These are phyloP conservation scores for Leucogyrophana mollusca DNA, from an alignment of 768 basidiomycete genomes.

Conservation along the genomic window DNA sequence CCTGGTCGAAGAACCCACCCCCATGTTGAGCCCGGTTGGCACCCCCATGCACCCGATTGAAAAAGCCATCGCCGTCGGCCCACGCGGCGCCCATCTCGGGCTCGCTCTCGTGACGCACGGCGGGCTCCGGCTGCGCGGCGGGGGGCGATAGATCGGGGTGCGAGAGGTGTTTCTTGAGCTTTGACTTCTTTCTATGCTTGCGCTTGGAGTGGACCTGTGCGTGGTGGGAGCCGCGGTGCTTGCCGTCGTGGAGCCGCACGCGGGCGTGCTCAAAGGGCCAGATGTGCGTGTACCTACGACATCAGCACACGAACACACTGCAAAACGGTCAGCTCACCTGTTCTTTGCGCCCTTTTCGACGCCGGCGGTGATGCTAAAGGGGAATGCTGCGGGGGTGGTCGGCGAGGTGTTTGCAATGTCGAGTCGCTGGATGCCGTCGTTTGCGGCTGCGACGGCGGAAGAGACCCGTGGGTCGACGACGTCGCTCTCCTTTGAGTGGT, in stretches of 20 bases:
- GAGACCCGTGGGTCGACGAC: no score
- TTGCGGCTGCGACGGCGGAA: constrained; percentile 4
- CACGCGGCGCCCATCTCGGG: background rate
- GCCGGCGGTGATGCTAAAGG: constrained; percentile 93
- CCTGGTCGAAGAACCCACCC: no score
- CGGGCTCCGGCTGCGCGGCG: background rate
- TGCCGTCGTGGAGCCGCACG: constrained; percentile 59
- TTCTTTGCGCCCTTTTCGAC: constrained; percentile 95
- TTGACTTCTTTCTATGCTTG: no score
- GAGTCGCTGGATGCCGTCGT: background rate
- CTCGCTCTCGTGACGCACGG: no score
- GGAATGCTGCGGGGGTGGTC: constrained; percentile 42
- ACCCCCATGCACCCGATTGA: no score
- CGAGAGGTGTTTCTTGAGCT: background rate
- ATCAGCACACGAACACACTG: background rate
- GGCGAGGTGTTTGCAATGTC: constrained; percentile 14
- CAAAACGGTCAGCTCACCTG: constrained; percentile 49
- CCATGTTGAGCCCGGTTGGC: no score
- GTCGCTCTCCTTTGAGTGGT: constrained; percentile 71
- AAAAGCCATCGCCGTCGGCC: no score
- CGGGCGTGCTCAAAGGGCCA: constrained; percentile 98
- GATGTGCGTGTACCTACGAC: constrained; percentile 85
- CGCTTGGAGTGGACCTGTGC: no score
- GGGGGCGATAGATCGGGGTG: background rate
- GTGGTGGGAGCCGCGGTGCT: constrained; percentile 27